Evolutionary conservation across 2,329 filamentous ascomycete species (phyloP).

Genomic region (Pseudogymnoascus sp.): DNA sequence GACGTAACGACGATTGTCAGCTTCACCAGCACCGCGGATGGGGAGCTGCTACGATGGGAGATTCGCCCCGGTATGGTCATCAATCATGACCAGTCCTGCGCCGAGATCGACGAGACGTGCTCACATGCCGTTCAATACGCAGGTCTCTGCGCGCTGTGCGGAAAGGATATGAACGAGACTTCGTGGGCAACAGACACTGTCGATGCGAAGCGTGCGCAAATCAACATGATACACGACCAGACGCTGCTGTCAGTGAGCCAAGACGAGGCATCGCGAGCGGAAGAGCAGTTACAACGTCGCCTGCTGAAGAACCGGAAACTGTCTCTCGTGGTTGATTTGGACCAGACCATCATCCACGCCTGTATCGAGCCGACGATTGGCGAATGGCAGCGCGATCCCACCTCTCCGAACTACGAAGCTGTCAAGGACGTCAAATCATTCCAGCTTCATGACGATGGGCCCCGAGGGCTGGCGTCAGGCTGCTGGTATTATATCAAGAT

Average conservation of each 20-base stretch:
- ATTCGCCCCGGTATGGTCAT: constrained; percentile 60
- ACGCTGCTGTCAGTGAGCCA: constrained; percentile 77
- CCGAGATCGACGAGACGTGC: constrained; percentile 84
- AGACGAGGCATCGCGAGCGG: constrained; percentile 68
- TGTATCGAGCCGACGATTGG: constrained; percentile 93
- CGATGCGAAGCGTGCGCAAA: constrained; percentile 77
- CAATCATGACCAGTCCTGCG: constrained; percentile 46
- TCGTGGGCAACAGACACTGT: constrained; percentile 73
- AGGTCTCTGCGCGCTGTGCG: constrained; percentile 84
- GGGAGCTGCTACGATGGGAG: constrained; percentile 67
- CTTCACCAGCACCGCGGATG: constrained; percentile 79
- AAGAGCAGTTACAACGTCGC: constrained; percentile 77
- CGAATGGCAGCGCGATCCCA: constrained; percentile 84
- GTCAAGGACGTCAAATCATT: constrained; percentile 84
- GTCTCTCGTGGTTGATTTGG: constrained; percentile 89
- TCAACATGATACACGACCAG: constrained; percentile 93
- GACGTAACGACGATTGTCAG: constrained; percentile 62
- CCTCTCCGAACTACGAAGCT: constrained; percentile 83
- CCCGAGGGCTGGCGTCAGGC: constrained; percentile 56
- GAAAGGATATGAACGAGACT: constrained; percentile 89
- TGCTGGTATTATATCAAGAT: constrained; percentile 99
- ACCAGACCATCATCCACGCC: constrained; percentile 97
- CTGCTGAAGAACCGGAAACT: constrained; percentile 75
- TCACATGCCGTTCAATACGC: constrained; percentile 85
- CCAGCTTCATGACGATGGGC: constrained; percentile 78